Evolutionary conservation across 768 basidiomycete genomes (phyloP), one percentile per base, ranked within the genome.

Genomic region (Lyophyllum atratum): DNA sequence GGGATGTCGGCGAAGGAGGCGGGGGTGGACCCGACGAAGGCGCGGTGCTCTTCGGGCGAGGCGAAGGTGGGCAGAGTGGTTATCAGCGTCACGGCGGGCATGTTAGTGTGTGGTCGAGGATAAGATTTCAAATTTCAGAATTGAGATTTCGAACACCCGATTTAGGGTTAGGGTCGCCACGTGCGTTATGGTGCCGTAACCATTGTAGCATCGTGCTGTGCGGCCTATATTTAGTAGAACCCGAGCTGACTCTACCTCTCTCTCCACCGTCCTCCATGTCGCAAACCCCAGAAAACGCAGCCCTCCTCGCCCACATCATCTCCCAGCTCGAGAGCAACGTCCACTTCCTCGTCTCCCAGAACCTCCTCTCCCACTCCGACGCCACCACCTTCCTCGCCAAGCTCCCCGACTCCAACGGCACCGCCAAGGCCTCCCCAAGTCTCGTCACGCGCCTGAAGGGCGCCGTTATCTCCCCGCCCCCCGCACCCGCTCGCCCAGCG

Each of bases 1-100:
- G 90, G 93, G 55, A 98, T 95, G 63, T 90, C 87, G 58, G 72
- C 77, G 74, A 98, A 97, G 0, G 92, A 92, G 1, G 79, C 66
- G 1, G 96, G 96, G 0, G 96, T 98, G 1, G 89, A 87, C n/a
- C 81, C 83, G 6, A 88, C 79, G 31, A 94, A 67, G 3, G 72
- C 68, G 28, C 76, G 74, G 73, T 93, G 89, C 62, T 93, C 87
- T 49, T 93, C 91, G 9, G 76, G 72, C 14, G 76, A 73, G 7
- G 72, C 69, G 58, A 73, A 80, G 10, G 65, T 54, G 12, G 80
- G 80, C 12, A 79, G 52, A 22, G 65, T 55, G 28, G 60, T 62
- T 54, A 80, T 77, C 56, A 70, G 59, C 17, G 70, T 74, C 31
- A 77, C 67, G 17, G 75, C 62, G 56, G 78, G 74, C 78, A 81